Percentiles rank a stretch among this genome's conserved stretches.
Evolutionary conservation across 139 green algal species (phyloP).

Genomic region (Chlamydomonas applanata): DNA sequence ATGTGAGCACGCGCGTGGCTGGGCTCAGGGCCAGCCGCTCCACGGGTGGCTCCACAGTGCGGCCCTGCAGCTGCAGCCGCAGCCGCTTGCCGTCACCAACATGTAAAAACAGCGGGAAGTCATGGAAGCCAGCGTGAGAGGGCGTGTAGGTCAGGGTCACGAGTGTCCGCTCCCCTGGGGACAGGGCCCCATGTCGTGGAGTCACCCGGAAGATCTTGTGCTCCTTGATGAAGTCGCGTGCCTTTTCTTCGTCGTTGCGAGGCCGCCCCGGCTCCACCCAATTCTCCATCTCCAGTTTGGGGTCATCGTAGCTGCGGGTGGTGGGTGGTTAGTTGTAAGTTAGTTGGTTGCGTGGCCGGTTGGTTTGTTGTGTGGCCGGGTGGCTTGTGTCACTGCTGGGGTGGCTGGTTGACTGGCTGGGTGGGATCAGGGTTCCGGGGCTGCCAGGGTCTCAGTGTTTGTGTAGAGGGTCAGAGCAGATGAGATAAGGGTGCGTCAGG

Average conservation of each 20-base stretch:
- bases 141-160: slow-evolving; percentile 37
- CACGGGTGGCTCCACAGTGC: slow-evolving; percentile 27
- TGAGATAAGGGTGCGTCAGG: too few species aligned
- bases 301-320: slow-evolving; percentile 47
- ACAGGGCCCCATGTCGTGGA: slow-evolving; percentile 43
- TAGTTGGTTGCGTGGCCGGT: too few species aligned
- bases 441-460: too few species aligned
- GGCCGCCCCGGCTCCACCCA: slow-evolving; percentile 71
- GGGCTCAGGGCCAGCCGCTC: slow-evolving; percentile 37
- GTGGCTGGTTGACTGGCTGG: too few species aligned
- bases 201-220: slow-evolving; percentile 56
- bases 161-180: slow-evolving; percentile 3
- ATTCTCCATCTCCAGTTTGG: slow-evolving; percentile 67
- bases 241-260: slow-evolving; percentile 38
- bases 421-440: too few species aligned
- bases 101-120: slow-evolving; percentile 59
- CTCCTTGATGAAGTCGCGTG: slow-evolving; percentile 55
- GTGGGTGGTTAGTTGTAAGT: too few species aligned
- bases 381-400: too few species aligned
- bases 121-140: slow-evolving; percentile 37
- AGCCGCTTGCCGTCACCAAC: slow-evolving; percentile 62
- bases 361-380: too few species aligned
- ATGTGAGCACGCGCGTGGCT: slow-evolving; percentile 29
- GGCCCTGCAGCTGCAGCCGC: slow-evolving; percentile 54
- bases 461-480: too few species aligned